Base-by-base conservation (phyloP, 352 stramenopile species). In the Globisporangium paddicum region DNA sequence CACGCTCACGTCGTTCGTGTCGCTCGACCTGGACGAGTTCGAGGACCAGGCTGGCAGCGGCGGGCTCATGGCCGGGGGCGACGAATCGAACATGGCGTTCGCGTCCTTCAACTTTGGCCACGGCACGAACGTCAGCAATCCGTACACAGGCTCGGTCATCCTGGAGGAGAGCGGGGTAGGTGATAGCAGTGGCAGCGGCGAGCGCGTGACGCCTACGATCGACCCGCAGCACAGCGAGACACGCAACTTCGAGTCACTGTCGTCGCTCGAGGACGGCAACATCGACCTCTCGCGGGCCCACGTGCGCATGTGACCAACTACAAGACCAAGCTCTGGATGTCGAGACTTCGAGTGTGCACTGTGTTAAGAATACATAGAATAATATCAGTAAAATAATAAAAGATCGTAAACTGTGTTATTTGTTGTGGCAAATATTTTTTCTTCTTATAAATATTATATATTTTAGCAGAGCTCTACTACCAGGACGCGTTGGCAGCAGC, bases 181-280 rank as follows among this genome's bases (percentile, higher is more conserved):
- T 32, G 28, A 11, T 51, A 1, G 35, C 40, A 5, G 50, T 53
- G 3, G 56, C 62, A 18, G 34, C 14, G 47, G 21, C 28, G 53
- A 46, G 37, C 59, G 51, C 5, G 37, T 60, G 13, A 68, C 63
- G 14, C 63, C 68, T 25, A 49, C 49, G 47, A 56, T 57, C 8
- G 54, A 62, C 26, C 54, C 28, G 30, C 54, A 62, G 54, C 44
- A 61, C 21, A 61, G 32, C 26, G 59, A 65, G 25, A 73, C 71
- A 25, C 67, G 71, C 37, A 79, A 79, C 60, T 60, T 79, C 48
- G 69, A 75, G 52, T 79, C 71, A 8, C n/a, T 79, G 5, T 79
- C 71, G 49, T 75, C 70, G 58, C 42, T 78, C 25, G 54, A 65
- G 52, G 60, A 67, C 28, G 68, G 60, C 19, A 54, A 64, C n/a